phyloP scores from a whole-genome alignment of 108 stramenopile genomes.

The Mayamaea pseudoterrestris region DNA sequence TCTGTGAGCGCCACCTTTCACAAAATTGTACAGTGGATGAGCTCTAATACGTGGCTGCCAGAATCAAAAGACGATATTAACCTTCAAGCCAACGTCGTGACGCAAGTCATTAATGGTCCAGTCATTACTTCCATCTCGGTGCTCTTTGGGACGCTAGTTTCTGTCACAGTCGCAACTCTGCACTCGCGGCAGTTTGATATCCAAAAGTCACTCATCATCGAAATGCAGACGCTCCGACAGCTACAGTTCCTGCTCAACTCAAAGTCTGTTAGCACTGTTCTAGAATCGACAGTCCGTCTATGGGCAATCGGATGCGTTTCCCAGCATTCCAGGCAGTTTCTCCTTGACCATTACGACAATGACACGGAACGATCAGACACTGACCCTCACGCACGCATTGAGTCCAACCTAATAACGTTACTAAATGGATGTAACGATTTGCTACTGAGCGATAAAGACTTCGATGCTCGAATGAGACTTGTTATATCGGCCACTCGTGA shows the following conservation, averaged over 20 bases:
- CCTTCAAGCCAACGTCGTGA: slow-evolving; percentile 10
- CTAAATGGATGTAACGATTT: neutral
- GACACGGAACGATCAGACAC: too few species aligned
- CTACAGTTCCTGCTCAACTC: neutral
- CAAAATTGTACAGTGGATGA: slow-evolving; percentile 1
- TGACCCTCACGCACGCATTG: neutral
- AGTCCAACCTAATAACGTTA: neutral
- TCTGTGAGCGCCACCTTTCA: neutral
- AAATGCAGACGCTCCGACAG: slow-evolving; percentile 1
- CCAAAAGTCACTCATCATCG: neutral
- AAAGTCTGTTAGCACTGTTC: too few species aligned
- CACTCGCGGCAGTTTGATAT: slow-evolving; percentile 1
- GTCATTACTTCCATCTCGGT: slow-evolving; percentile 15
- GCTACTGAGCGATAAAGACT: neutral
- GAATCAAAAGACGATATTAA: slow-evolving; percentile 1
- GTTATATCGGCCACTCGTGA: too few species aligned
- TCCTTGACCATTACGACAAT: neutral
- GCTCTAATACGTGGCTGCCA: slow-evolving; percentile 4
- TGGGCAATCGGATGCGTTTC: neutral
- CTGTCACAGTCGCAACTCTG: slow-evolving; percentile 5
- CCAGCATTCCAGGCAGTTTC: neutral
- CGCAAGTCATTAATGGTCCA: slow-evolving; percentile 14
- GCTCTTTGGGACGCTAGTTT: slow-evolving; percentile 9
- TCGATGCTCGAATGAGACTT: too few species aligned
- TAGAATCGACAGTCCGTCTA: too few species aligned